These are phyloP conservation scores for Cyclotella sp. DNA, from an alignment of 108 stramenopile species.

Conservation along the genomic window DNA sequence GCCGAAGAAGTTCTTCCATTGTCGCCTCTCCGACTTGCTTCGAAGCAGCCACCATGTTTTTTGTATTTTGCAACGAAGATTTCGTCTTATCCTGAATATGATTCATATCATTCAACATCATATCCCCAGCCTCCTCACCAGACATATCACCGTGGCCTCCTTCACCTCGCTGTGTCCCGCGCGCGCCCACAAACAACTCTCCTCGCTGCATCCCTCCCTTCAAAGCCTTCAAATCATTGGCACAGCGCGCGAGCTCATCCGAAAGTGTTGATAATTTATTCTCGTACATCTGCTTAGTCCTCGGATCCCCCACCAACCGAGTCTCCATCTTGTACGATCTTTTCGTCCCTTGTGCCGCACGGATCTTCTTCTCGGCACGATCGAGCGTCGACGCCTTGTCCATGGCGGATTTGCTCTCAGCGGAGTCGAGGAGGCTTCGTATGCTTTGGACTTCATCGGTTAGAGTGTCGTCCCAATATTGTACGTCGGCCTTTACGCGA, in stretches of 20 bases:
- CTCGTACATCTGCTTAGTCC: slow-evolving; percentile 58
- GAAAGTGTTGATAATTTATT: slow-evolving; percentile 59
- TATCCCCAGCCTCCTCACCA: slow-evolving; percentile 69
- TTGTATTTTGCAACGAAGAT: slow-evolving; percentile 73
- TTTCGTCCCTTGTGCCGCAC: slow-evolving; percentile 72
- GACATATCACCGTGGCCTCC: slow-evolving; percentile 48
- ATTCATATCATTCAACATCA: slow-evolving; percentile 73
- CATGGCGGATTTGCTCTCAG: slow-evolving; percentile 48
- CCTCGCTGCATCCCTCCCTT: slow-evolving; percentile 66
- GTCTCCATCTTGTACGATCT: slow-evolving; percentile 88
- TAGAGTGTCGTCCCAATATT: slow-evolving; percentile 90
- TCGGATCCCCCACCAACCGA: slow-evolving; percentile 71
- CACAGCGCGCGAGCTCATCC: slow-evolving; percentile 60
- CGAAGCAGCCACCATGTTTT: slow-evolving; percentile 74
- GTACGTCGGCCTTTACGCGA: slow-evolving; percentile 71
- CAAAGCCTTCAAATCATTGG: slow-evolving; percentile 74
- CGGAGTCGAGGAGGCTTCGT: slow-evolving; percentile 54
- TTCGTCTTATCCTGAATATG: slow-evolving; percentile 85
- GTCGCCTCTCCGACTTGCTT: slow-evolving; percentile 87
- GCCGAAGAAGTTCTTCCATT: slow-evolving; percentile 86
- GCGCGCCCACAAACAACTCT: slow-evolving; percentile 67
- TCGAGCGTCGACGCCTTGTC: slow-evolving; percentile 65
- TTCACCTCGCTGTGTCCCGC: slow-evolving; percentile 19
- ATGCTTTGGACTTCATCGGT: slow-evolving; percentile 73
- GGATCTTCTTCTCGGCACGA: slow-evolving; percentile 69